Conservation (phyloP, 768 basidiomycete species). For the Termitomyces sp. region DNA sequence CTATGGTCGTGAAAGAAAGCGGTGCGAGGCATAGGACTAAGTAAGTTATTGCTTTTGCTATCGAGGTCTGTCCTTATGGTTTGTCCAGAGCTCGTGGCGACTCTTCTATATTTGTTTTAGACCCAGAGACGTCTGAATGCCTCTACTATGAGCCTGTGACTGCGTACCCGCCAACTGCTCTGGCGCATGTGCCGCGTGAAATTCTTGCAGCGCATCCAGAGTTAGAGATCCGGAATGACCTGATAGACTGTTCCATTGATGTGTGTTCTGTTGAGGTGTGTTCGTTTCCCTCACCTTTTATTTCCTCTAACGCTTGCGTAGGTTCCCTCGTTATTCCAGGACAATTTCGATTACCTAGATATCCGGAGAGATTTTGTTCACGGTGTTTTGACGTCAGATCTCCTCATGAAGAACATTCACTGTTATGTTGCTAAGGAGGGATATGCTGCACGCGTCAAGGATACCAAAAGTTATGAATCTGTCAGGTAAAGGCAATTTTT, state of each 20-base stretch:
- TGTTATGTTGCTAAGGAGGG: constrained; percentile 86
- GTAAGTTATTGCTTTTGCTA: constrained; percentile 33
- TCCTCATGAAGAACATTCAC: constrained; percentile 92
- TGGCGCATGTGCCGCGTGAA: constrained; percentile 73
- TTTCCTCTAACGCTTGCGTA: constrained; percentile 24
- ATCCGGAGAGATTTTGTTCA: constrained; percentile 91
- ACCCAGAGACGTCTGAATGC: constrained; percentile 73
- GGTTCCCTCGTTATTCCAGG: constrained; percentile 95
- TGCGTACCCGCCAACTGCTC: constrained; percentile 61
- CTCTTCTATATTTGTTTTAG: constrained; percentile 74
- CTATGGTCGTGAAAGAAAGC: constrained; percentile 86
- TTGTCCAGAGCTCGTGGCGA: constrained; percentile 61
- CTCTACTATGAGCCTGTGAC: constrained; percentile 79
- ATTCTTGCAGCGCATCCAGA: constrained; percentile 69
- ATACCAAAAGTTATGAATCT: constrained; percentile 88
- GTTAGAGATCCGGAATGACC: constrained; percentile 83
- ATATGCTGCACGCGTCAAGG: constrained; percentile 91
- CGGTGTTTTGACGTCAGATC: constrained; percentile 90
- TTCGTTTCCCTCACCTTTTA: neutral
- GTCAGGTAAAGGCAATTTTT: constrained; percentile 56
- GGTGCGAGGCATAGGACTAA: constrained; percentile 70
- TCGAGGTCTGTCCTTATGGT: neutral
- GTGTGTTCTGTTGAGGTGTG: constrained; percentile 90
- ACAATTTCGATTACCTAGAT: constrained; percentile 97
- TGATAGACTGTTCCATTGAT: constrained; percentile 87